A percentile compares a stretch with the other conserved stretches of the same genome.
Evolutionary conservation across 1,139 yeast species (phyloP).

Genomic region (Blastobotrys elegans): DNA sequence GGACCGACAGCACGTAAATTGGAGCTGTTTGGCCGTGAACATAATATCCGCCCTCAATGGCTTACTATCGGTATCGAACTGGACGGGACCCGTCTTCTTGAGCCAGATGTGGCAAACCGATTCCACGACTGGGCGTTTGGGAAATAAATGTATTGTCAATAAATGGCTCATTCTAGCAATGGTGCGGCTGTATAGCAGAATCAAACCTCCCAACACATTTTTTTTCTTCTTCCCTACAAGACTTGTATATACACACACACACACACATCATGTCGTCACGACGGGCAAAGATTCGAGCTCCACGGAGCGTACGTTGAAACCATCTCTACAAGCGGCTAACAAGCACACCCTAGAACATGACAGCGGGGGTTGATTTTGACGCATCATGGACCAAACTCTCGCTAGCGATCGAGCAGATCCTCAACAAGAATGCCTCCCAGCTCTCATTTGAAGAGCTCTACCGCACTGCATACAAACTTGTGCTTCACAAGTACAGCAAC

Average conservation of each 20-base stretch:
- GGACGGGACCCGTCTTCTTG: slow-evolving; percentile 53
- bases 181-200: too few relatives aligned
- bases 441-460: slow-evolving; percentile 83
- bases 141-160: too few relatives aligned
- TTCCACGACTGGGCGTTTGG: slow-evolving; percentile 18
- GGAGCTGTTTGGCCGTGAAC: slow-evolving; percentile 84
- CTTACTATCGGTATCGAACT: slow-evolving; percentile 82
- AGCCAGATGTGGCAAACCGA: slow-evolving; percentile 45
- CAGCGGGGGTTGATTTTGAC: slow-evolving; percentile 49
- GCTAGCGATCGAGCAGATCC: slow-evolving; percentile 75
- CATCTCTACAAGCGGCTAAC: neutral
- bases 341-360: slow-evolving; percentile 6
- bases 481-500: slow-evolving; percentile 67
- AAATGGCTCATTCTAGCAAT: too few relatives aligned
- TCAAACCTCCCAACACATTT: too few relatives aligned
- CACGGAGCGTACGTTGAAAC: slow-evolving; percentile 19
- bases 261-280: slow-evolving; percentile 11
- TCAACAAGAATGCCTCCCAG: slow-evolving; percentile 64
- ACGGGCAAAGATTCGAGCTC: slow-evolving; percentile 24
- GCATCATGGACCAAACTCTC: slow-evolving; percentile 66
- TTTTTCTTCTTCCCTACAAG: too few relatives aligned
- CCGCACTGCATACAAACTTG: slow-evolving; percentile 74
- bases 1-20: slow-evolving; percentile 72
- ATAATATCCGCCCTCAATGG: slow-evolving; percentile 88
- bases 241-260: neutral